Percentiles rank a stretch among this genome's conserved stretches.
These are phyloP conservation scores for Globisporangium orthogonon DNA, from an alignment of 352 stramenopile species.

Conservation along the genomic window DNA sequence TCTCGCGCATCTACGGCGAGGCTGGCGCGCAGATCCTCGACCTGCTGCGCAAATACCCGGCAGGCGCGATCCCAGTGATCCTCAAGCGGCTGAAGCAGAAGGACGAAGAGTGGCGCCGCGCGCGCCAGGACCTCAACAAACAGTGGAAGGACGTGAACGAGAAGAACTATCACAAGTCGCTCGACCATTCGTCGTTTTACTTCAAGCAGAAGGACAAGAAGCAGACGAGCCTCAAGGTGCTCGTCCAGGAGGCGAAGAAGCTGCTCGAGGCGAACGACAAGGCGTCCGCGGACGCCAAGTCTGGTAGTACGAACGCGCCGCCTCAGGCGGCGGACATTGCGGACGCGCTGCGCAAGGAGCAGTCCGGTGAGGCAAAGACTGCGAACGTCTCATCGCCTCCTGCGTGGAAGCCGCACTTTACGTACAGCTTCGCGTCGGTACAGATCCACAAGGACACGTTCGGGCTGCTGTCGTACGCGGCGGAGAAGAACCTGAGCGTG, in stretches of 20 bases:
- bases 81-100: conserved; percentile 98
- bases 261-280: conserved; percentile 69
- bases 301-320: conserved; percentile 21
- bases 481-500: conserved; percentile 75
- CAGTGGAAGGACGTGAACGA: conserved; percentile 97
- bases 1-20: conserved; percentile 98
- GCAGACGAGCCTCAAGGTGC: conserved; percentile 91
- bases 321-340: conserved; percentile 54
- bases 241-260: conserved; percentile 88
- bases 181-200: conserved; percentile 99
- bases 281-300: conserved; percentile 14
- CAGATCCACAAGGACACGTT: conserved; percentile 85
- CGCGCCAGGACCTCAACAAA: conserved; percentile 93
- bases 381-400: conserved; percentile 6
- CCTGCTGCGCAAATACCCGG: conserved; percentile 94
- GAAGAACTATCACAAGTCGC: conserved; percentile 97
- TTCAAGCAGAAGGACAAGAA: conserved; percentile 99
- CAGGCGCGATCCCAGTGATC: conserved; percentile 96
- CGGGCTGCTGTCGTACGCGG: conserved; percentile 68
- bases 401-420: conserved; percentile 64
- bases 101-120: conserved; percentile 94
- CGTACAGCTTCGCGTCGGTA: conserved; percentile 62
- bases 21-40: conserved; percentile 89
- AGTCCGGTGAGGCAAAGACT: conserved; percentile 10
- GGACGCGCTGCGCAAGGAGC: conserved; percentile 57